Evolutionary conservation across 306 rosid genomes (phyloP), one percentile per base, ranked within the genome.

Genomic region (Oemleria cerasiformis): DNA sequence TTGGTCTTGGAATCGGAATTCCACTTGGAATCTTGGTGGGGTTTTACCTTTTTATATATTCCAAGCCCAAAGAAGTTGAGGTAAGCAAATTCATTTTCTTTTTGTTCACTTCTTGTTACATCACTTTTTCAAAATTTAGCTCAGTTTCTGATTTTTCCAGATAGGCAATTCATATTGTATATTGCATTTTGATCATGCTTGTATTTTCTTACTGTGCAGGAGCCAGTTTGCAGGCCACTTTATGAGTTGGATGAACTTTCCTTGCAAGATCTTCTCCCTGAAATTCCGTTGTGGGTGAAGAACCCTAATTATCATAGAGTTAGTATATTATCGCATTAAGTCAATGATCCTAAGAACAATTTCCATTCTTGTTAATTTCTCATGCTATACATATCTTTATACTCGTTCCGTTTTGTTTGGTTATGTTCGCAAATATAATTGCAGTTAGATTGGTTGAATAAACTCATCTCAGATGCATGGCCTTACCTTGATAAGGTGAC

Each of bases 201-300:
- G 61, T 51, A 51, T 51, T 30, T 51, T 7, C 23, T 7, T 51
- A 63, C 54, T 66, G 45, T 78, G 83, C 90, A 91, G 97, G 89
- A 82, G 15, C 87, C 82, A 55, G 87, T 72, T 42, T 78, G 74
- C 58, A 84, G 75, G 63, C 86, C 96, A 7, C 77, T 88, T n/a
- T 23, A 74, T 74, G 89, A 88, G 72, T 85, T 88, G 49, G 92
- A 92, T 59, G 80, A 88, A 66, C 53, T 12, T 77, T 76, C 90
- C 40, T 71, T 88, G 88, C 83, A 64, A 67, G 92, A 86, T 43
- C 81, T 91, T 80, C 64, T 85, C 20, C 88, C 87, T 5, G 97
- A 91, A 77, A 88, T 91, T 80, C 97, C 97, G 68, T 57, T 83
- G 4, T 91, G 96, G 97, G 88, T 91, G 81, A 91, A 91, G 80